These are phyloP conservation scores for Tricholoma matsutake DNA, from an alignment of 768 basidiomycete genomes.

Conservation along the genomic window DNA sequence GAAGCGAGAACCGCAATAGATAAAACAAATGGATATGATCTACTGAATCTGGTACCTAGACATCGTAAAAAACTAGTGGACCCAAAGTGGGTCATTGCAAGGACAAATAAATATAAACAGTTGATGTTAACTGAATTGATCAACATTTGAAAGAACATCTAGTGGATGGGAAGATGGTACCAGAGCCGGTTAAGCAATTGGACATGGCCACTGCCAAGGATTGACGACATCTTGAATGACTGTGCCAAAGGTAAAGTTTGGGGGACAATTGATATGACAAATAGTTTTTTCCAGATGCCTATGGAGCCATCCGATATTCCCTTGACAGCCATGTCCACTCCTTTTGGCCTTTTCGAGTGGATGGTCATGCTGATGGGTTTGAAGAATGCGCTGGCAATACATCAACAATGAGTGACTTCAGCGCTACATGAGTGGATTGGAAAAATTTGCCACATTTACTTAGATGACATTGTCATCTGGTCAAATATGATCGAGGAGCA, in stretches of 20 bases:
- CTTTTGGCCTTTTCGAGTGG: too few relatives aligned
- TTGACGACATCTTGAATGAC: neutral
- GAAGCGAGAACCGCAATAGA: conserved; percentile 12
- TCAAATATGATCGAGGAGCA: too few relatives aligned
- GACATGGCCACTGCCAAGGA: neutral
- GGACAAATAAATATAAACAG: neutral
- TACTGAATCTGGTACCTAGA: neutral
- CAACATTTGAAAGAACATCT: neutral
- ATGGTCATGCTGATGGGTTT: too few relatives aligned
- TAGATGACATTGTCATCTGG: too few relatives aligned
- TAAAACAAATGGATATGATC: conserved; percentile 9
- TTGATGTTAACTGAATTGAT: neutral
- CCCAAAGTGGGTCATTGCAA: neutral
- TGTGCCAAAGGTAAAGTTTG: neutral
- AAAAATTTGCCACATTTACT: too few relatives aligned
- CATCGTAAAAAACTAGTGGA: neutral
- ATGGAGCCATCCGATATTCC: too few relatives aligned
- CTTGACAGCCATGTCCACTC: too few relatives aligned
- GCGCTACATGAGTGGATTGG: too few relatives aligned
- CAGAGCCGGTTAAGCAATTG: neutral
- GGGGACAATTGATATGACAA: neutral
- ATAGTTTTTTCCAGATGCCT: neutral
- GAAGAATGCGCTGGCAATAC: too few relatives aligned
- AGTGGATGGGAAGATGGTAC: neutral
- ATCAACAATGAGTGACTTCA: too few relatives aligned